Evolutionary conservation across 768 basidiomycete genomes (phyloP), one percentile per base, ranked within the genome.

Genomic region (Trametes elegans): DNA sequence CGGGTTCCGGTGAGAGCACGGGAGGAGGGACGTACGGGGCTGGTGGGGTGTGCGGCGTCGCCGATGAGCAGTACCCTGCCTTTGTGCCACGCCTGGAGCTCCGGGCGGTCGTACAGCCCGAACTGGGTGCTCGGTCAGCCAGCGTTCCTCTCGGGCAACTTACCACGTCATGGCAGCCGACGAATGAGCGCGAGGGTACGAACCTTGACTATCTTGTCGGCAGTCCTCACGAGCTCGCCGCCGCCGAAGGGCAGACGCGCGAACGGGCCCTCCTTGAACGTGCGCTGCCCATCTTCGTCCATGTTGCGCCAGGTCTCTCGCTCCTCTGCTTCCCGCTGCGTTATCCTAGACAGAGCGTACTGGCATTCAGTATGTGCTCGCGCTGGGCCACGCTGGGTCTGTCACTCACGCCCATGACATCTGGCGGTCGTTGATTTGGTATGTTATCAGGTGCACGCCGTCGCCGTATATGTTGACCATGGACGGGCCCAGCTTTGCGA

Each of bases 1-100:
- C n/a, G n/a, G n/a, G n/a, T n/a, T n/a, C n/a, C n/a, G n/a, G n/a
- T n/a, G n/a, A n/a, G n/a, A n/a, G n/a, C n/a, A n/a, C n/a, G n/a
- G n/a, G n/a, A 36, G 14, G n/a, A 26, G 6, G n/a, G 2, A 62
- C 76, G 44, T 55, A 76, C 75, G 0, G 77, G 76, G 55, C 72
- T 75, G 5, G 76, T 76, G 4, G 76, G 76, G 59, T 78, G 76
- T 5, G 76, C 77, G 7, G 75, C 76, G 59, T 78, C 77, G 7
- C 77, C 76, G 10, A 76, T 64, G 32, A 79, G 68, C 7, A 75
- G 67, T 10, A 77, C 71, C 11, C 76, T 68, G 23, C 73, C 73
- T 34, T 69, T 67, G 58, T 76, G 70, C 77, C 77, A 78, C 3
- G 68, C 62, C 26, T 64, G 55, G 24, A 77, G 60, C 40, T 74